Percentiles rank a stretch among this genome's conserved stretches.
These are phyloP conservation scores for Syncephalis plumigaleata DNA, from an alignment of 371 early-diverging fungal genomes.

Conservation along the genomic window DNA sequence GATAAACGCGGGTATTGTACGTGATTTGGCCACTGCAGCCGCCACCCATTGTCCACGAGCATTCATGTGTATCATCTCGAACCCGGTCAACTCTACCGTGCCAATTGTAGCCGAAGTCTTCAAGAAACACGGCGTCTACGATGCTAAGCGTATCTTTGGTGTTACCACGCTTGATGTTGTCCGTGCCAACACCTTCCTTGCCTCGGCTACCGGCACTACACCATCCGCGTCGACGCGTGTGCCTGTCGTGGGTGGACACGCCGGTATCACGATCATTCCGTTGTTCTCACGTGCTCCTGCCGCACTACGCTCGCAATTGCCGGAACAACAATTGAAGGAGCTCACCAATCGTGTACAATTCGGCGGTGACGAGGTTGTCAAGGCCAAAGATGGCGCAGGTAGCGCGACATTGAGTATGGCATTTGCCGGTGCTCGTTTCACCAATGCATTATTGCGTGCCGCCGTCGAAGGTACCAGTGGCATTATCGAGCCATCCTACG, in stretches of 20 bases:
- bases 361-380: slow-evolving; percentile 99
- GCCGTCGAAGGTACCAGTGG: slow-evolving; percentile 69
- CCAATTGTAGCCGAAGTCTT: slow-evolving; percentile 96
- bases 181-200: slow-evolving; percentile 93
- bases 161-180: slow-evolving; percentile 97
- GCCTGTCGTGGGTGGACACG: slow-evolving; percentile 97
- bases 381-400: slow-evolving; percentile 97
- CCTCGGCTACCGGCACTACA: slow-evolving; percentile 56
- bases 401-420: slow-evolving; percentile 98
- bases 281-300: slow-evolving; percentile 69
- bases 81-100: slow-evolving; percentile 99
- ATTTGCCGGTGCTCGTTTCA: slow-evolving; percentile 92
- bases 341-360: slow-evolving; percentile 96
- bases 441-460: slow-evolving; percentile 83
- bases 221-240: slow-evolving; percentile 51
- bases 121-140: slow-evolving; percentile 84
- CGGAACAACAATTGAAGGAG: slow-evolving; percentile 77
- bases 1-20: slow-evolving; percentile 11
- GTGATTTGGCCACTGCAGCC: slow-evolving; percentile 28
- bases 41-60: slow-evolving; percentile 86
- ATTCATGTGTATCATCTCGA: slow-evolving; percentile 90
- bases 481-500: slow-evolving; percentile 86
- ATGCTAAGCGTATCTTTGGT: slow-evolving; percentile 86
- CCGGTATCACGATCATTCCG: slow-evolving; percentile 96
- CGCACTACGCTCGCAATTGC: slow-evolving; percentile 59